phyloP scores from a whole-genome alignment of 129 eudicot genomes.

The Helianthus tuberosus region DNA sequence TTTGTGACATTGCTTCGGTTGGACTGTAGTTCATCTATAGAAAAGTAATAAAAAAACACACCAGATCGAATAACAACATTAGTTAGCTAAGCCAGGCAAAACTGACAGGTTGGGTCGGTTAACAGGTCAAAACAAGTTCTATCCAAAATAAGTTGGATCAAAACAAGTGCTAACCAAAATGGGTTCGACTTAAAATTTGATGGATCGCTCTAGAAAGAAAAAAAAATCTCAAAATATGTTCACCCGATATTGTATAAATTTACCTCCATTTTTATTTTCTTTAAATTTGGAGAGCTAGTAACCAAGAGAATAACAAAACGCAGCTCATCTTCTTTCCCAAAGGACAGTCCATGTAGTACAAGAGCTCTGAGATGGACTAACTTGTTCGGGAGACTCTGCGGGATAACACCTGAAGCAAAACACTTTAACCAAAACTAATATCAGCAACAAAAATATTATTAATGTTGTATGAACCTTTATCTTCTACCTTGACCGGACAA shows the following conservation, averaged over 20 bases:
- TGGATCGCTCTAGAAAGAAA: no score
- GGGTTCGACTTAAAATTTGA: no score
- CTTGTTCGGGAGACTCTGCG: slow-evolving; percentile 12
- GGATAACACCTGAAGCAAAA: slow-evolving; percentile 26
- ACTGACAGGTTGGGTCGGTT: no score
- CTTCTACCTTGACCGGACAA: slow-evolving; percentile 17
- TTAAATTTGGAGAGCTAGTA: slow-evolving; percentile 12
- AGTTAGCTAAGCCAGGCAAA: no score
- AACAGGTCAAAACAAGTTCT: no score
- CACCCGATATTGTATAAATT: slow-evolving; percentile 1
- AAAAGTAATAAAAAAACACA: slow-evolving; percentile 3
- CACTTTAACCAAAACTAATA: slow-evolving; percentile 26
- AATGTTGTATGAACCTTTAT: not conserved
- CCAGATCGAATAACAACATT: no score
- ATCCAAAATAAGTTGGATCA: no score
- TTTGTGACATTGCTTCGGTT: slow-evolving; percentile 9
- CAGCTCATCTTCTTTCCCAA: slow-evolving; percentile 23
- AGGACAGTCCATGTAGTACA: not conserved
- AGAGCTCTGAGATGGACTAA: slow-evolving; percentile 20
- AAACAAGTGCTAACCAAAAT: no score
- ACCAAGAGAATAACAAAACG: slow-evolving; percentile 20
- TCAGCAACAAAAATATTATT: not conserved
- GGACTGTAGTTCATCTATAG: slow-evolving; percentile 13
- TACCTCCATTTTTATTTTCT: no score
- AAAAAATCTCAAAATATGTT: not conserved